Evolutionary conservation across 768 basidiomycete genomes (phyloP).

Genomic region (Boletus tomentosulus): DNA sequence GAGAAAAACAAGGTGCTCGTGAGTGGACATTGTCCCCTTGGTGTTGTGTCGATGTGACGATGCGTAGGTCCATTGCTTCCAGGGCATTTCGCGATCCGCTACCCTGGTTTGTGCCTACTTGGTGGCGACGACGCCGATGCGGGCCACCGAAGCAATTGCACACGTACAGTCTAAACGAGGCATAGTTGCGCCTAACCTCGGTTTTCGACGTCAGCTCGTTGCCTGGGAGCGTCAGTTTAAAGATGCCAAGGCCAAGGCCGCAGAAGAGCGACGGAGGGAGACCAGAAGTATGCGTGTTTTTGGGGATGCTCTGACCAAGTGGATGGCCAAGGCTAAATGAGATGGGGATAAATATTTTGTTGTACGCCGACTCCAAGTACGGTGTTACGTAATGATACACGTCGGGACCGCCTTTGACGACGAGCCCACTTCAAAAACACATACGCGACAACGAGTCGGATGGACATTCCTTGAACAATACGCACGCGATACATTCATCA

Average conservation of each 20-base stretch:
- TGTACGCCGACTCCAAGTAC: neutral
- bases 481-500: slow-evolving; percentile 7
- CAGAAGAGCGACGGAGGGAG: slow-evolving; percentile 13
- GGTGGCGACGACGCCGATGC: slow-evolving; percentile 48
- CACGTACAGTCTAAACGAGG: slow-evolving; percentile 53
- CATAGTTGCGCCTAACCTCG: slow-evolving; percentile 62
- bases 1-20: slow-evolving; percentile 47
- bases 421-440: neutral
- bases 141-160: slow-evolving; percentile 48
- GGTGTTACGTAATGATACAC: neutral
- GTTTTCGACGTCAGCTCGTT: slow-evolving; percentile 58
- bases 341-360: too few relatives aligned
- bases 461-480: slow-evolving; percentile 26
- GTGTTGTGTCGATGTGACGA: neutral
- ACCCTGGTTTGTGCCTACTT: slow-evolving; percentile 76
- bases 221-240: slow-evolving; percentile 32
- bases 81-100: slow-evolving; percentile 72
- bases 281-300: slow-evolving; percentile 3
- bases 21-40: slow-evolving; percentile 17
- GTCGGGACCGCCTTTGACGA: neutral
- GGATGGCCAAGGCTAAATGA: slow-evolving; percentile 11
- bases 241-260: slow-evolving; percentile 17
- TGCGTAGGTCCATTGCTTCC: slow-evolving; percentile 67
- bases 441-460: slow-evolving; percentile 12
- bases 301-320: slow-evolving; percentile 12